Evolutionary conservation across 139 green algal species (phyloP).

Genomic region (Micractinium sp.): DNA sequence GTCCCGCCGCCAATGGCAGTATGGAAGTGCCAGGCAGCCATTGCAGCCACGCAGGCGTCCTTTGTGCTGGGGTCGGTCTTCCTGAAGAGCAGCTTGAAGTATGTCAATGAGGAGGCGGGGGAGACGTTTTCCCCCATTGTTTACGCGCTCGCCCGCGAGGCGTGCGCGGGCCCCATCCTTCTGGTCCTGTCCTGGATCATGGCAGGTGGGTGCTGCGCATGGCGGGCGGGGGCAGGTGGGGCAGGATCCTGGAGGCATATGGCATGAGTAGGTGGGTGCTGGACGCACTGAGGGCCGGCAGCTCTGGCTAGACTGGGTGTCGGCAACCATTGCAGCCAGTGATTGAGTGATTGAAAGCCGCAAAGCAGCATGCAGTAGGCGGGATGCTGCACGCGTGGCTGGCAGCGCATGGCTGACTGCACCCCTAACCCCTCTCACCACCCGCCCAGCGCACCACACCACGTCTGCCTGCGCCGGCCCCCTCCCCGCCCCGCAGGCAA

Average conservation of each 20-base stretch:
- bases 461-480: background rate
- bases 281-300: too few species aligned
- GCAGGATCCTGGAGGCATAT: too few species aligned
- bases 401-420: background rate
- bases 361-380: too few species aligned
- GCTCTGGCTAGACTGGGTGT: too few species aligned
- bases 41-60: conserved; percentile 58
- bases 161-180: conserved; percentile 56
- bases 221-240: background rate
- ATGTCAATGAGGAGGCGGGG: conserved; percentile 30
- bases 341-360: too few species aligned
- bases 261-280: too few species aligned
- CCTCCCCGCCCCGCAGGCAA: conserved; percentile 10
- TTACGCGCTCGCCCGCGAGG: conserved; percentile 62
- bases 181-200: conserved; percentile 44
- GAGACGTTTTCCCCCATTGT: conserved; percentile 63
- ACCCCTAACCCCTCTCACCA: background rate
- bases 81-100: conserved; percentile 51
- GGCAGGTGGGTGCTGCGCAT: conserved; percentile 14
- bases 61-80: conserved; percentile 71
- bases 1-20: background rate
- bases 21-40: conserved; percentile 59
- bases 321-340: too few species aligned
- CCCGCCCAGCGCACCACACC: background rate
- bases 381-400: too few species aligned